Evolutionary conservation across 148 eudicot species (phyloP).

Genomic region (Camellia japonica): DNA sequence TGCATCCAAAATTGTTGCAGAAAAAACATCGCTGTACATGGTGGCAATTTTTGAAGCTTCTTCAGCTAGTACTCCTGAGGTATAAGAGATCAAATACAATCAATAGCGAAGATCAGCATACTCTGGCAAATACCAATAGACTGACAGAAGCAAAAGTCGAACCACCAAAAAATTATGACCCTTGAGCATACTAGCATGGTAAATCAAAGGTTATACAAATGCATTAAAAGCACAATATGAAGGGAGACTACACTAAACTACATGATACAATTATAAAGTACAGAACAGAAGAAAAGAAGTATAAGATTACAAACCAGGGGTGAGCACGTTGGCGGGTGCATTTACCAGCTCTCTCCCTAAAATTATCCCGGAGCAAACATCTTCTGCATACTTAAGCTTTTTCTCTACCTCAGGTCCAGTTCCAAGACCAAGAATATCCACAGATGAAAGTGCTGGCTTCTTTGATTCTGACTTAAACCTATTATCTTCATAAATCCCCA

Average conservation of each 20-base stretch:
- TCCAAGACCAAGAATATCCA: slow-evolving; percentile 94
- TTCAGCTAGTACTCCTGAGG: slow-evolving; percentile 75
- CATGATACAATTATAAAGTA: neutral
- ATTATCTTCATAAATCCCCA: slow-evolving; percentile 74
- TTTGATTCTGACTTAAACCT: slow-evolving; percentile 91
- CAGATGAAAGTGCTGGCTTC: slow-evolving; percentile 57
- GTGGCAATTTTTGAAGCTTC: slow-evolving; percentile 91
- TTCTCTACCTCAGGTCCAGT: slow-evolving; percentile 76
- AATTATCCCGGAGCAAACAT: slow-evolving; percentile 74
- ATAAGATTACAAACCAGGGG: slow-evolving; percentile 66
- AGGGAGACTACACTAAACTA: neutral
- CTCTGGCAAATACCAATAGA: neutral
- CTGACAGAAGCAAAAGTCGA: neutral
- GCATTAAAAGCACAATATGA: neutral
- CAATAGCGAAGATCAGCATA: neutral
- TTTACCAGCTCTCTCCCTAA: slow-evolving; percentile 90
- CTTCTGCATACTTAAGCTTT: slow-evolving; percentile 65
- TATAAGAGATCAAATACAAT: slow-evolving; percentile 9
- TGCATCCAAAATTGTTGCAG: slow-evolving; percentile 69
- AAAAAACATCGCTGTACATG: slow-evolving; percentile 66
- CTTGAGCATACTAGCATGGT: neutral
- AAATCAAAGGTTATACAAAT: neutral
- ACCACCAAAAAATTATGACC: neutral
- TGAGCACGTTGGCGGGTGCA: slow-evolving; percentile 96
- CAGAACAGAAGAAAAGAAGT: neutral